Base-by-base conservation (phyloP, 768 basidiomycete genomes). In the Tylopilus sp. region DNA sequence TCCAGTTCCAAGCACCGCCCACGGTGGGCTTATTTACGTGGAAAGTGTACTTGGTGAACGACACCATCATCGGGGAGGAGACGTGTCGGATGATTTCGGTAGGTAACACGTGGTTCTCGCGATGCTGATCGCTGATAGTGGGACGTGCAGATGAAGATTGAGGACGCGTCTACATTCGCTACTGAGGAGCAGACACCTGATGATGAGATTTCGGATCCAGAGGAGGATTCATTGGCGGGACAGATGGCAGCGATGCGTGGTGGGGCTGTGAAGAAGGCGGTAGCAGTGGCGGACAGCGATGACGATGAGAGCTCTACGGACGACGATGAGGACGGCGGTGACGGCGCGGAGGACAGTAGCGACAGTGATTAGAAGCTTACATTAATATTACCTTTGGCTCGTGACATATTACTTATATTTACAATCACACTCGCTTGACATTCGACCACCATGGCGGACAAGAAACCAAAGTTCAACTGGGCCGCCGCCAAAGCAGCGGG, bases 211-310 rank as follows among this genome's bases (percentile, higher is more conserved):
- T 97, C 94, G 0, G 97, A 98, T 44, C 97, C 97, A 0, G 97
- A 98, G 26, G 97, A 98, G 69, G 97, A 98, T 69, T 81, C 88
- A 22, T 73, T 98, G 46, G 97, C 94, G 5, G 97, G 97, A 8
- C 97, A 99, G 75, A 95, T 98, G 91, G 94, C 95, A 6, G 83
- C 85, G 40, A 92, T 99, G 91, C 83, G 89, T 40, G 95, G 95
- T 4, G 88, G 85, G 3, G 59, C 80, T 18, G 91, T 95, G 53
- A 97, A 92, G 79, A 86, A 82, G 63, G 69, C 62, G 20, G 50
- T 53, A 23, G 69, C 52, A 15, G 73, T 69, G 26, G 79, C 63
- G 38, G 67, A 65, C 26, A 60, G 56, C 20, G 61, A 56, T 0
- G 61, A 57, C 0, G 57, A 60, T 0, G 69, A 74, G 47, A 63